Conservation (phyloP, 139 green algal genomes). For the Picochlorum sp. region DNA sequence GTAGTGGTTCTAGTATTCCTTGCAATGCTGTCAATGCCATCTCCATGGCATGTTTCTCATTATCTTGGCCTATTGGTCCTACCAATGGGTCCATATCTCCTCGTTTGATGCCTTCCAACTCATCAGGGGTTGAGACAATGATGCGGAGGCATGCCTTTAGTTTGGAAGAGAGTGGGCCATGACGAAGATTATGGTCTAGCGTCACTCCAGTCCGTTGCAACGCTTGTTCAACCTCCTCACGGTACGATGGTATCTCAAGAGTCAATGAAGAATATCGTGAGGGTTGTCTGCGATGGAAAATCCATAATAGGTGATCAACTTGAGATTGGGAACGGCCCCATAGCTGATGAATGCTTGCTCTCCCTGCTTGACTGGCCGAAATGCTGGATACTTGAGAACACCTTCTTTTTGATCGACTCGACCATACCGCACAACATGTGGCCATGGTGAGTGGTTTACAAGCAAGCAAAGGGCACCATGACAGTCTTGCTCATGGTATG, state of each 20-base stretch:
- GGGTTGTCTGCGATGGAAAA: constrained; percentile 52
- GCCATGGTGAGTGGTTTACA: constrained; percentile 61
- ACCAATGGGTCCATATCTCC: neutral
- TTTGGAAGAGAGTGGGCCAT: constrained; percentile 17
- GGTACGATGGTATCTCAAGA: constrained; percentile 11
- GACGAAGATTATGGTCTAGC: constrained; percentile 32
- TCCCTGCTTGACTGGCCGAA: constrained; percentile 35
- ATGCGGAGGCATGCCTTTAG: constrained; percentile 26
- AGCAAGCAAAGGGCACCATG: constrained; percentile 56
- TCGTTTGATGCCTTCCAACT: constrained; percentile 13
- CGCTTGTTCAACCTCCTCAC: neutral
- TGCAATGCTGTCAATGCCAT: constrained; percentile 17
- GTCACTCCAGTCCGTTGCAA: constrained; percentile 1
- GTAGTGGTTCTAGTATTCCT: constrained; percentile 13
- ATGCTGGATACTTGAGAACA: constrained; percentile 35
- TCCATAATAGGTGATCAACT: constrained; percentile 46
- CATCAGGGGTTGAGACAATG: constrained; percentile 10
- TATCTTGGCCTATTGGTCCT: constrained; percentile 6
- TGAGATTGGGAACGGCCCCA: constrained; percentile 52
- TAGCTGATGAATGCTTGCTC: constrained; percentile 58
- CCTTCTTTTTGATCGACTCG: constrained; percentile 26
- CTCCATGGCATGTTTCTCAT: constrained; percentile 20
- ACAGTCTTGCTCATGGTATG: constrained; percentile 24
- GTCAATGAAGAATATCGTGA: constrained; percentile 37
- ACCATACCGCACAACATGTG: constrained; percentile 61